Percentiles rank a stretch among this genome's conserved stretches.
Evolutionary conservation across 2,329 filamentous ascomycete species (phyloP).

Genomic region (Ustilaginoidea virens): DNA sequence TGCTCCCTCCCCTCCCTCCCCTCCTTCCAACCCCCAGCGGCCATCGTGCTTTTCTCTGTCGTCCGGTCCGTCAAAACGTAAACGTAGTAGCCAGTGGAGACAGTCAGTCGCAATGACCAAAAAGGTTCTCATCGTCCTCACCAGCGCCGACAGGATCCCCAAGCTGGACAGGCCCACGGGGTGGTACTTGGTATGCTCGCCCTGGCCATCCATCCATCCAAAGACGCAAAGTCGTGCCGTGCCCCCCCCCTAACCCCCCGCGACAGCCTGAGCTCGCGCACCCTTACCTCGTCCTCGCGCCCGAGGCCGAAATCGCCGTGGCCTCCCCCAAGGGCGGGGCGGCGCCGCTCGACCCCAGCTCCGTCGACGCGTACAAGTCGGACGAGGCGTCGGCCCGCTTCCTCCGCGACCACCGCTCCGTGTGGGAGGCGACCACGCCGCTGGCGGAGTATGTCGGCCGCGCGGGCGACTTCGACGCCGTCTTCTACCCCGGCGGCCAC

Average conservation of each 20-base stretch:
- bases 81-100: background rate
- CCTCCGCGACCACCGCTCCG: conserved; percentile 33
- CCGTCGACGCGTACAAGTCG: conserved; percentile 35
- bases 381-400: conserved; percentile 40
- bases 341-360: conserved; percentile 44
- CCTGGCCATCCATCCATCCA: background rate
- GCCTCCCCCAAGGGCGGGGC: conserved; percentile 48
- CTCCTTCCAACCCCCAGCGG: no score
- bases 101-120: conserved; percentile 23
- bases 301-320: conserved; percentile 37
- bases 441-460: conserved; percentile 40
- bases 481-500: conserved; percentile 43
- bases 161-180: conserved; percentile 42
- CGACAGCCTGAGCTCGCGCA: conserved; percentile 46
- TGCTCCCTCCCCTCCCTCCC: no score
- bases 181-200: conserved; percentile 56
- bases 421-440: conserved; percentile 50
- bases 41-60: no score
- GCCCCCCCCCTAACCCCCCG: background rate
- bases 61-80: no score
- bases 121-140: conserved; percentile 58
- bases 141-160: conserved; percentile 38
- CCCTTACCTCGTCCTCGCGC: conserved; percentile 41
- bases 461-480: conserved; percentile 45
- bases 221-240: background rate